Conservation (phyloP, 371 early-diverging fungal genomes). For the Mucor ambiguus region DNA sequence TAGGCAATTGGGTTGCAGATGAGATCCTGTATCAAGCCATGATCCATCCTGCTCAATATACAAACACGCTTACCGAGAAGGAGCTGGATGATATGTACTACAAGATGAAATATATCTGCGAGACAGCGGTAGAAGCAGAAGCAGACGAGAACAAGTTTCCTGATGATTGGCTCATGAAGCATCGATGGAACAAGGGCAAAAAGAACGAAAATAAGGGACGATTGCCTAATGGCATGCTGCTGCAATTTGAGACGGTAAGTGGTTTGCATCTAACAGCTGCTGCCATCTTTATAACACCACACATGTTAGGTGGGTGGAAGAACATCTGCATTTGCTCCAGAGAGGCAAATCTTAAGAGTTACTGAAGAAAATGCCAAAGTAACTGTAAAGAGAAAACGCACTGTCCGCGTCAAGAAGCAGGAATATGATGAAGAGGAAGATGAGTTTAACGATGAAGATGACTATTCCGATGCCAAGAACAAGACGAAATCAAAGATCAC, state of each 20-base stretch:
- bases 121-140: conserved; percentile 51
- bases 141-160: conserved; percentile 65
- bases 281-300: too few relatives aligned
- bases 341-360: conserved; percentile 13
- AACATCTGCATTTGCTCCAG: conserved; percentile 28
- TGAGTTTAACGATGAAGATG: not conserved
- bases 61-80: conserved; percentile 46
- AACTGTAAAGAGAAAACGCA: not conserved
- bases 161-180: conserved; percentile 63
- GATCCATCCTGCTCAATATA: conserved; percentile 62
- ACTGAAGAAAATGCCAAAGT: conserved; percentile 1
- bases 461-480: not conserved
- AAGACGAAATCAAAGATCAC: not conserved
- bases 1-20: conserved; percentile 77
- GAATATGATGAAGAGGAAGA: not conserved
- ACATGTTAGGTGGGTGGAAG: conserved; percentile 19
- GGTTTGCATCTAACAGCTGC: too few relatives aligned
- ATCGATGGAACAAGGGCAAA: conserved; percentile 61
- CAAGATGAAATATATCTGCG: conserved; percentile 46
- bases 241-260: conserved; percentile 46
- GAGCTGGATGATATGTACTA: conserved; percentile 44
- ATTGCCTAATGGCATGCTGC: conserved; percentile 38
- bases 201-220: conserved; percentile 34
- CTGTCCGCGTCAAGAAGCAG: not conserved
- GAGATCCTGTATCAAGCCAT: conserved; percentile 61